Percentiles rank a stretch among this genome's conserved stretches.
phyloP scores from a whole-genome alignment of 2,329 filamentous ascomycete species.

The Phialophora verrucosa region DNA sequence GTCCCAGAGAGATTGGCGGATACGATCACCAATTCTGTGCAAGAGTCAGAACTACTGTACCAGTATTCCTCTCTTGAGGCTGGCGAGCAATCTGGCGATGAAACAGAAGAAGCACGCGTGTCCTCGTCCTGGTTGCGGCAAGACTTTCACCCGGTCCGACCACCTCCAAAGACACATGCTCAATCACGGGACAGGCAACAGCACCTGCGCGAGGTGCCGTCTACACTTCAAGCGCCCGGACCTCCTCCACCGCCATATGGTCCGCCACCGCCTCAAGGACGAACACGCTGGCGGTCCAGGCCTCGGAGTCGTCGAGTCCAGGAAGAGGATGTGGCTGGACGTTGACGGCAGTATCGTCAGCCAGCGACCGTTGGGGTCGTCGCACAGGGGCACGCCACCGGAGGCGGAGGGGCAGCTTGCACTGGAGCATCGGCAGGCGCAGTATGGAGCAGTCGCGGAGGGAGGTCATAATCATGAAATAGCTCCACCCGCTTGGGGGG shows the following conservation, averaged over 20 bases:
- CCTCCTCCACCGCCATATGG: constrained; percentile 64
- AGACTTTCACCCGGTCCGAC: constrained; percentile 63
- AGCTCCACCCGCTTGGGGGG: constrained; percentile 11
- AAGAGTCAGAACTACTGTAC: no score
- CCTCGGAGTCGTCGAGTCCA: constrained; percentile 55
- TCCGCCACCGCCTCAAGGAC: constrained; percentile 58
- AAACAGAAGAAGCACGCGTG: constrained; percentile 23
- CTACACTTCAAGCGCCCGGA: constrained; percentile 67
- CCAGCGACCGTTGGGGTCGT: constrained; percentile 40
- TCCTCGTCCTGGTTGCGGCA: constrained; percentile 50
- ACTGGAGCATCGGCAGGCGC: background rate
- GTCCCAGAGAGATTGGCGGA: no score
- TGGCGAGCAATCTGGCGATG: background rate
- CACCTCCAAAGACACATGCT: constrained; percentile 60
- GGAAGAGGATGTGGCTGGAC: constrained; percentile 58
- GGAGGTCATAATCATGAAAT: background rate
- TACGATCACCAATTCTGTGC: no score
- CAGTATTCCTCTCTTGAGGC: no score
- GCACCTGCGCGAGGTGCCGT: constrained; percentile 64
- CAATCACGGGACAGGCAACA: constrained; percentile 61
- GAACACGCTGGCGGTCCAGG: constrained; percentile 57
- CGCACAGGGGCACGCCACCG: background rate
- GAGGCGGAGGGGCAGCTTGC: background rate
- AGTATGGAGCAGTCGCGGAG: background rate
- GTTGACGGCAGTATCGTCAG: constrained; percentile 55